Evolutionary conservation across 2,329 filamentous ascomycete species (phyloP).

Genomic region (Rhinocladiella mackenziei): DNA sequence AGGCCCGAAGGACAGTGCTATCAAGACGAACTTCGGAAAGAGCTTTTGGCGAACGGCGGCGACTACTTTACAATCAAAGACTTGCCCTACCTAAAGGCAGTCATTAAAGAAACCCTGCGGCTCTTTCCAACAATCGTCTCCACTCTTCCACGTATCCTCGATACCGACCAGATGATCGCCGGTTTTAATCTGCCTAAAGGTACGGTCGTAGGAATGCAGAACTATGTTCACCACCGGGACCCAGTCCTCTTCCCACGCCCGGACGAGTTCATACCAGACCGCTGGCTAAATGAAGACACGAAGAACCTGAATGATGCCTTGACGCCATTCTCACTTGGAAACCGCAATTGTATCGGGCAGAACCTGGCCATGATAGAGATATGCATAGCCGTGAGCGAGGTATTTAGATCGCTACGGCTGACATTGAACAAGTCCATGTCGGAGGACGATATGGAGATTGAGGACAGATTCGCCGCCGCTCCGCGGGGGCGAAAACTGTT

Average conservation of each 20-base stretch:
- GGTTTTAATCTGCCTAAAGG: constrained; percentile 20
- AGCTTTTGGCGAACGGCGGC: neutral
- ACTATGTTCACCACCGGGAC: constrained; percentile 14
- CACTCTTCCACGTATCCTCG: neutral
- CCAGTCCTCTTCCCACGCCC: constrained; percentile 31
- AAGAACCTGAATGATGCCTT: constrained; percentile 42
- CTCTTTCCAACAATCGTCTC: constrained; percentile 11
- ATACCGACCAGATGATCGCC: constrained; percentile 28
- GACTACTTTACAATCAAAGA: neutral
- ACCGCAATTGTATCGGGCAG: constrained; percentile 54
- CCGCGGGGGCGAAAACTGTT: neutral
- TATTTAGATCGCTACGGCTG: neutral
- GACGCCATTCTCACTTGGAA: constrained; percentile 53
- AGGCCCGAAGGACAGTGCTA: neutral
- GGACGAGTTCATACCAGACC: neutral
- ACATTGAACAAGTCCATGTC: neutral
- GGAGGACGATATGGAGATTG: neutral
- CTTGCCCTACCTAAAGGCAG: constrained; percentile 22
- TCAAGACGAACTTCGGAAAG: neutral
- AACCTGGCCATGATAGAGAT: constrained; percentile 52
- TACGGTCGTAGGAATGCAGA: constrained; percentile 19
- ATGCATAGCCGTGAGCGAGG: constrained; percentile 36
- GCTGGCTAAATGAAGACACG: neutral
- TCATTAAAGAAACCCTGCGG: constrained; percentile 26
- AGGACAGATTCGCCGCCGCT: neutral